Evolutionary conservation across 1,284 basidiomycete species (phyloP).

Genomic region (Agroathelia rolfsii): DNA sequence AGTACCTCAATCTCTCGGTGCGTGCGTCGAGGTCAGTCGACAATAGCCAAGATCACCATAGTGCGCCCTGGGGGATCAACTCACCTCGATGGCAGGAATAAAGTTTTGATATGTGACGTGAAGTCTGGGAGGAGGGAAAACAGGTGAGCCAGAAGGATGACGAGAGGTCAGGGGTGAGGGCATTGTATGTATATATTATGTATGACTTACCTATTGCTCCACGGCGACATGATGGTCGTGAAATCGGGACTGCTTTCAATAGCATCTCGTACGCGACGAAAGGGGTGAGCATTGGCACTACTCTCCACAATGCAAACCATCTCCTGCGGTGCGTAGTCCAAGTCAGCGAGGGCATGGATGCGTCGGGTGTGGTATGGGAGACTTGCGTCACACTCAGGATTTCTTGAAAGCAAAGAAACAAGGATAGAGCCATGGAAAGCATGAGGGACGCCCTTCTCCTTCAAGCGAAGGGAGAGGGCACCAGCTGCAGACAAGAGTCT

Average conservation of each 20-base stretch:
- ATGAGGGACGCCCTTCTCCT: conserved; percentile 43
- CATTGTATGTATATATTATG: conserved; percentile 16
- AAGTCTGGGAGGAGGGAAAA: conserved; percentile 25
- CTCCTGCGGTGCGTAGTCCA: conserved; percentile 28
- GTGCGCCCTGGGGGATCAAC: conserved; percentile 15
- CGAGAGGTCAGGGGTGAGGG: too few species aligned
- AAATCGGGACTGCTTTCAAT: conserved; percentile 32
- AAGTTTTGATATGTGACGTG: conserved; percentile 46
- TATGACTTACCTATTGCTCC: conserved; percentile 41
- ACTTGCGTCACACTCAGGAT: conserved; percentile 45
- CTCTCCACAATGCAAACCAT: conserved; percentile 50
- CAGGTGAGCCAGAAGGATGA: conserved; percentile 3
- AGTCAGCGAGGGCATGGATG: conserved; percentile 2
- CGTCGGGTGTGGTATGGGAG: not conserved
- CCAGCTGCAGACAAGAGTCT: conserved; percentile 55
- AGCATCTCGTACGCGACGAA: conserved; percentile 45
- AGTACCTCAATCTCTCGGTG: conserved; percentile 65
- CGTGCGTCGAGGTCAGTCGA: conserved; percentile 6
- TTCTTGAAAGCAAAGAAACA: conserved; percentile 46
- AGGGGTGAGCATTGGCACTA: conserved; percentile 34
- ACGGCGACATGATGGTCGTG: conserved; percentile 35
- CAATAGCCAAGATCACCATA: conserved; percentile 15
- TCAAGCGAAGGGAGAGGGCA: conserved; percentile 47
- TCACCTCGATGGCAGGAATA: conserved; percentile 31
- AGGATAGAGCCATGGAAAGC: conserved; percentile 60